These are phyloP conservation scores for Byssochlamys sp. DNA, from an alignment of 2,329 filamentous ascomycete genomes.

Conservation along the genomic window DNA sequence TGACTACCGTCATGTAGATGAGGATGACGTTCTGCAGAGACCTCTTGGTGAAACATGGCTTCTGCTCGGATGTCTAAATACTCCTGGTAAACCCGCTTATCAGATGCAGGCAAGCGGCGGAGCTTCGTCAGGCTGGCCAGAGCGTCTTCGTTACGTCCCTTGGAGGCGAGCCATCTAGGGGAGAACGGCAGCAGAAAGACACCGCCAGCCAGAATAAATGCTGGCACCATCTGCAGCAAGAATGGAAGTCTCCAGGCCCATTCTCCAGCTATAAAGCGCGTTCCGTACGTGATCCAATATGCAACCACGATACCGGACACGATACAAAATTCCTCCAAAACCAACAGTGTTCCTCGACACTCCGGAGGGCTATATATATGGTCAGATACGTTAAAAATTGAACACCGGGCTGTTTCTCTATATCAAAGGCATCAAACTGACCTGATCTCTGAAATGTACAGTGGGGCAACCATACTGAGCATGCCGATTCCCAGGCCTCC, in stretches of 20 bases:
- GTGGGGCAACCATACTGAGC: conserved; percentile 31
- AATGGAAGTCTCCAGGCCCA: background rate
- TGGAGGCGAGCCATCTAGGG: conserved; percentile 44
- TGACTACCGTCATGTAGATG: conserved; percentile 22
- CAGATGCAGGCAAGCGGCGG: conserved; percentile 39
- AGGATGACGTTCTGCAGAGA: conserved; percentile 33
- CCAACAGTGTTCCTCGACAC: conserved; percentile 8
- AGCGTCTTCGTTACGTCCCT: conserved; percentile 41
- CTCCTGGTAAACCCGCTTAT: conserved; percentile 45
- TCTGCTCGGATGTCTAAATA: conserved; percentile 44
- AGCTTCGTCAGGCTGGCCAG: conserved; percentile 41
- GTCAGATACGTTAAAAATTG: background rate
- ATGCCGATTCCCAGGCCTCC: conserved; percentile 4
- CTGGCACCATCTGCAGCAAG: conserved; percentile 35
- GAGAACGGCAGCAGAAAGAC: conserved; percentile 45
- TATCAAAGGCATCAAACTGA: background rate
- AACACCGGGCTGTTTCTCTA: background rate
- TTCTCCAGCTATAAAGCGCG: background rate
- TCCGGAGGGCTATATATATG: conserved; percentile 6
- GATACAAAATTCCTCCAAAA: conserved; percentile 9
- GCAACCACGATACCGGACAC: conserved; percentile 9
- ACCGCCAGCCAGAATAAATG: conserved; percentile 27
- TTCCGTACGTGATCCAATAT: conserved; percentile 2
- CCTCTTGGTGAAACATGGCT: conserved; percentile 42
- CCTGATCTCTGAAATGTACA: conserved; percentile 40